Evolutionary conservation across 1,284 basidiomycete species (phyloP).

Genomic region (Tylopilus sp.): DNA sequence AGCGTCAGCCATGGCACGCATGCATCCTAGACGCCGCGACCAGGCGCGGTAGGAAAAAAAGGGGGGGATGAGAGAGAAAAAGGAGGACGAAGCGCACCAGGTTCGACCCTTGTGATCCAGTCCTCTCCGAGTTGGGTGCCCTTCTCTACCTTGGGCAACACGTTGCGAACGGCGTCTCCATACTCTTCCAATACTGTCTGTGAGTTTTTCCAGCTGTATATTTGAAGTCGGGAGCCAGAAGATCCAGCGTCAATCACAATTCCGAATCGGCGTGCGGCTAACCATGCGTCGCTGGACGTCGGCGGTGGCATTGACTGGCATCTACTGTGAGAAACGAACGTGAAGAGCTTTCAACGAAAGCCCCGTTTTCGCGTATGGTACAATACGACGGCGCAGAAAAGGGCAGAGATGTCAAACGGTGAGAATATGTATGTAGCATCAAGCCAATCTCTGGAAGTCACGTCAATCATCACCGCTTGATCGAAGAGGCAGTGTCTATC

Average conservation of each 20-base stretch:
- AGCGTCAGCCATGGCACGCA: not conserved
- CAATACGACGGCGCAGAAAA: not conserved
- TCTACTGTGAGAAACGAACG: slow-evolving; percentile 28
- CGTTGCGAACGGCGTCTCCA: slow-evolving; percentile 42
- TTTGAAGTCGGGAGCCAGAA: slow-evolving; percentile 91
- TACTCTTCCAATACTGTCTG: slow-evolving; percentile 46
- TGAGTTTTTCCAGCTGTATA: slow-evolving; percentile 95
- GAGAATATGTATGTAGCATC: not conserved
- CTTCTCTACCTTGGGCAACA: slow-evolving; percentile 85
- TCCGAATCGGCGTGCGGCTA: slow-evolving; percentile 80
- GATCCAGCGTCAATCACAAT: slow-evolving; percentile 98
- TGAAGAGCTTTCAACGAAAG: slow-evolving; percentile 23
- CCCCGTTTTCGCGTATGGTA: slow-evolving; percentile 14
- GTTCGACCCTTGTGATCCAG: slow-evolving; percentile 91
- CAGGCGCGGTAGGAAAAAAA: not conserved
- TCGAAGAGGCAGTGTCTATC: not conserved
- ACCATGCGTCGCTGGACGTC: slow-evolving; percentile 63
- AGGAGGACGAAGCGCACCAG: slow-evolving; percentile 55
- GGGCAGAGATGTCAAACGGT: not conserved
- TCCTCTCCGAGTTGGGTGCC: slow-evolving; percentile 75
- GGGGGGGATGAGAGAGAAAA: not conserved
- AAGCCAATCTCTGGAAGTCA: slow-evolving; percentile 1
- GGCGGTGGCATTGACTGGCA: slow-evolving; percentile 63
- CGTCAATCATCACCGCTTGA: not conserved
- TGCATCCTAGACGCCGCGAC: not conserved